phyloP scores from a whole-genome alignment of 352 stramenopile species.

The Phytophthora foliorum region DNA sequence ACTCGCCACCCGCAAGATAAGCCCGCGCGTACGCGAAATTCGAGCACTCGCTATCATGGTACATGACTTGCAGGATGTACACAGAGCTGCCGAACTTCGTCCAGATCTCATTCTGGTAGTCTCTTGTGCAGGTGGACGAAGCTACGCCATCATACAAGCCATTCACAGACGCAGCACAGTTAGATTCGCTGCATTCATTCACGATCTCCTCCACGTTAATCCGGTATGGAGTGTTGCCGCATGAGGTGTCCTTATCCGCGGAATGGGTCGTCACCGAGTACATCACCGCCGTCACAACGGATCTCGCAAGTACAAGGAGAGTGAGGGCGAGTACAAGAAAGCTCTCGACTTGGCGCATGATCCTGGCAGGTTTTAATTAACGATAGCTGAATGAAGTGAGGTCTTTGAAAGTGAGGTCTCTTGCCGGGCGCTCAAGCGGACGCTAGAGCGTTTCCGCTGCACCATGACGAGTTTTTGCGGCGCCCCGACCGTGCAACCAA shows the following conservation, averaged over 20 bases:
- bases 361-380: neutral
- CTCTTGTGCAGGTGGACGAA: neutral
- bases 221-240: slow-evolving; percentile 3
- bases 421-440: neutral
- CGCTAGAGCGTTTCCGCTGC: neutral
- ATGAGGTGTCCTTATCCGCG: slow-evolving; percentile 7
- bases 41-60: slow-evolving; percentile 13
- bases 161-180: slow-evolving; percentile 2
- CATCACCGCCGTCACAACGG: neutral
- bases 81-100: slow-evolving; percentile 10
- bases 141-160: slow-evolving; percentile 9
- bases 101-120: slow-evolving; percentile 15
- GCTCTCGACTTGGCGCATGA: neutral
- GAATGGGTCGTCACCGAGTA: slow-evolving; percentile 7
- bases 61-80: slow-evolving; percentile 9
- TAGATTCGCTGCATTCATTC: slow-evolving; percentile 1
- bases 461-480: slow-evolving; percentile 1
- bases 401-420: neutral
- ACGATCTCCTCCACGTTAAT: neutral
- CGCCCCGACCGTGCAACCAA: neutral
- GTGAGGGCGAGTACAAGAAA: slow-evolving; percentile 46
- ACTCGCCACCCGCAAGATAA: slow-evolving; percentile 17
- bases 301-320: slow-evolving; percentile 1
- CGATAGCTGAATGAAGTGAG: neutral
- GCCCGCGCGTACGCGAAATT: slow-evolving; percentile 19